Evolutionary conservation across 805 yeast species (phyloP).

Genomic region (Barnettozyma sp.): DNA sequence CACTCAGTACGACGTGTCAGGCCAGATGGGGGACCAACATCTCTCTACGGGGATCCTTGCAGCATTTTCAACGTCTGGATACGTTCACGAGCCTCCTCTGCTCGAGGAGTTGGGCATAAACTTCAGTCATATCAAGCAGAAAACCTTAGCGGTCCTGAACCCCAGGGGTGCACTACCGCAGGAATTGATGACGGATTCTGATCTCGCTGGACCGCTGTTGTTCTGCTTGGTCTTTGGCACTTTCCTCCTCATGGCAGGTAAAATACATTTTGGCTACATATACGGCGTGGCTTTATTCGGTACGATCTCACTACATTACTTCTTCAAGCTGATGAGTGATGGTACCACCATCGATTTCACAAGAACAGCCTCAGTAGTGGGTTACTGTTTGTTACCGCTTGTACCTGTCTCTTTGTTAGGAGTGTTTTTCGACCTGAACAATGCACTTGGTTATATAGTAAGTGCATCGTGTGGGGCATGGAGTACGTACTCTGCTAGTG

Average conservation of each 20-base stretch:
- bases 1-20: slow-evolving; percentile 19
- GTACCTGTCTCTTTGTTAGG: slow-evolving; percentile 73
- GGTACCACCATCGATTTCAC: slow-evolving; percentile 42
- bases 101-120: slow-evolving; percentile 92
- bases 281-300: slow-evolving; percentile 96
- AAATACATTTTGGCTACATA: slow-evolving; percentile 93
- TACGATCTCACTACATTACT: slow-evolving; percentile 70
- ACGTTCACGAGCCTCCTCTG: slow-evolving; percentile 90
- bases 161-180: slow-evolving; percentile 59
- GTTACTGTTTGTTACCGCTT: slow-evolving; percentile 88
- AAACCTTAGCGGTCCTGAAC: slow-evolving; percentile 80
- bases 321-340: slow-evolving; percentile 83
- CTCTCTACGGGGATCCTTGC: slow-evolving; percentile 76
- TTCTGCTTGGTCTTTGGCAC: slow-evolving; percentile 86
- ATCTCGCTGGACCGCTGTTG: slow-evolving; percentile 89
- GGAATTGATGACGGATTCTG: slow-evolving; percentile 81
- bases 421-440: slow-evolving; percentile 55
- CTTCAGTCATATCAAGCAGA: slow-evolving; percentile 76
- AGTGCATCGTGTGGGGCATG: slow-evolving; percentile 67
- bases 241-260: slow-evolving; percentile 76
- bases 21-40: slow-evolving; percentile 28
- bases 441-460: slow-evolving; percentile 61
- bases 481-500: slow-evolving; percentile 93
- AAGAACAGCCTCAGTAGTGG: slow-evolving; percentile 85
- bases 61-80: slow-evolving; percentile 89